These are phyloP conservation scores for Phoma herbarum DNA, from an alignment of 2,329 filamentous ascomycete species.

Conservation along the genomic window DNA sequence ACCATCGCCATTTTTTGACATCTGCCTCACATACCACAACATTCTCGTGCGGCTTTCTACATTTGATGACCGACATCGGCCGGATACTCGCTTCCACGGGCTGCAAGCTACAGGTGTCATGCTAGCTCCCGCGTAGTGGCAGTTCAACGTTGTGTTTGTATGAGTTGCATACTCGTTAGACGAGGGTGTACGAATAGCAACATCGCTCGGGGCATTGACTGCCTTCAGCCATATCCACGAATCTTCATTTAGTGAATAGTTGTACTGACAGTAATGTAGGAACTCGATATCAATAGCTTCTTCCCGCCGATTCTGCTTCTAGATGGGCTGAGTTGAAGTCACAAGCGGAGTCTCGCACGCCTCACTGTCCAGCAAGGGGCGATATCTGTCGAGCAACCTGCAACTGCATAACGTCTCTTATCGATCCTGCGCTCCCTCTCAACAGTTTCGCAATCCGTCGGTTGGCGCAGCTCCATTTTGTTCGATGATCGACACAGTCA, in stretches of 20 bases:
- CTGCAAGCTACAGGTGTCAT: constrained; percentile 32
- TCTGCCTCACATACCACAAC: constrained; percentile 8
- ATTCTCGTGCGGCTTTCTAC: constrained; percentile 22
- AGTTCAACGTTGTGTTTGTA: constrained; percentile 19
- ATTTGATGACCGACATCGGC: constrained; percentile 38
- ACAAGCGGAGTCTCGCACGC: constrained; percentile 2
- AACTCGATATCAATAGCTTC: background rate
- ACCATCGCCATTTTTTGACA: background rate
- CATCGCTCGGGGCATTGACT: constrained; percentile 7
- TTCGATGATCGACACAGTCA: constrained; percentile 12
- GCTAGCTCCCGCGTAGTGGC: constrained; percentile 20
- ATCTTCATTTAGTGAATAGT: constrained; percentile 8
- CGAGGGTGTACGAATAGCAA: constrained; percentile 11
- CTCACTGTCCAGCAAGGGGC: constrained; percentile 8
- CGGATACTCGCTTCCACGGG: constrained; percentile 25
- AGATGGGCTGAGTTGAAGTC: constrained; percentile 4
- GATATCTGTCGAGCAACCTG: constrained; percentile 17
- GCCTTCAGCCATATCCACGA: constrained; percentile 8
- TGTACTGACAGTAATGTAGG: constrained; percentile 8
- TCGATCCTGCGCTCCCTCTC: constrained; percentile 18
- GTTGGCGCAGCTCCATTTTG: constrained; percentile 6
- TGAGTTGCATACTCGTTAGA: constrained; percentile 4
- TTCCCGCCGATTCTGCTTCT: constrained; percentile 4
- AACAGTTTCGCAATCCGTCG: constrained; percentile 20
- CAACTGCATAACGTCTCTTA: constrained; percentile 8